These are phyloP conservation scores for Saccharomyces hybrid DNA, from an alignment of 1,139 yeast genomes.

Conservation along the genomic window DNA sequence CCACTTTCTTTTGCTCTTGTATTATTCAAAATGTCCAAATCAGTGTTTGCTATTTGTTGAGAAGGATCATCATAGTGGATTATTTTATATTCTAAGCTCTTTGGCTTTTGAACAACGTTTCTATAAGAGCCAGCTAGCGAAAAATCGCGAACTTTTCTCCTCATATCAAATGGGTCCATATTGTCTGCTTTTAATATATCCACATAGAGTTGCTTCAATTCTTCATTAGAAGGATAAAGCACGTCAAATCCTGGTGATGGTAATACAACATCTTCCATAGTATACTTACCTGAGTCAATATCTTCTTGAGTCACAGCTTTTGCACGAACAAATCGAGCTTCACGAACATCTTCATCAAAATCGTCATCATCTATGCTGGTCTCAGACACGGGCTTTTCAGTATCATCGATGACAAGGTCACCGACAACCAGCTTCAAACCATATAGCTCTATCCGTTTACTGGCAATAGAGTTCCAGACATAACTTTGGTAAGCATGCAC, in stretches of 20 bases:
- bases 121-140: constrained; percentile 91
- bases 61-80: constrained; percentile 55
- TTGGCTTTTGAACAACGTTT: constrained; percentile 62
- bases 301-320: constrained; percentile 70
- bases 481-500: constrained; percentile 97
- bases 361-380: constrained; percentile 36
- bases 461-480: constrained; percentile 85
- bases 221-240: constrained; percentile 64
- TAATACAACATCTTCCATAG: constrained; percentile 77
- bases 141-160: constrained; percentile 77
- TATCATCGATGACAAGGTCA: constrained; percentile 58
- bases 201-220: constrained; percentile 55
- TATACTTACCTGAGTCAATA: constrained; percentile 47
- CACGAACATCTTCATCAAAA: constrained; percentile 60
- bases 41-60: constrained; percentile 74
- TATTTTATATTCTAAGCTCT: constrained; percentile 53
- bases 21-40: constrained; percentile 58
- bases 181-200: constrained; percentile 74
- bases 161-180: constrained; percentile 79
- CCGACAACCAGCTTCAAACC: constrained; percentile 73
- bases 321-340: constrained; percentile 51
- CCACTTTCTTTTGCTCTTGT: constrained; percentile 32
- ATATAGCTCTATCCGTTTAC: constrained; percentile 62
- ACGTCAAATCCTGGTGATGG: constrained; percentile 95
- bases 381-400: constrained; percentile 16